Evolutionary conservation across 495 filamentous ascomycete genomes (phyloP).

Genomic region (Sporormia fimetaria): DNA sequence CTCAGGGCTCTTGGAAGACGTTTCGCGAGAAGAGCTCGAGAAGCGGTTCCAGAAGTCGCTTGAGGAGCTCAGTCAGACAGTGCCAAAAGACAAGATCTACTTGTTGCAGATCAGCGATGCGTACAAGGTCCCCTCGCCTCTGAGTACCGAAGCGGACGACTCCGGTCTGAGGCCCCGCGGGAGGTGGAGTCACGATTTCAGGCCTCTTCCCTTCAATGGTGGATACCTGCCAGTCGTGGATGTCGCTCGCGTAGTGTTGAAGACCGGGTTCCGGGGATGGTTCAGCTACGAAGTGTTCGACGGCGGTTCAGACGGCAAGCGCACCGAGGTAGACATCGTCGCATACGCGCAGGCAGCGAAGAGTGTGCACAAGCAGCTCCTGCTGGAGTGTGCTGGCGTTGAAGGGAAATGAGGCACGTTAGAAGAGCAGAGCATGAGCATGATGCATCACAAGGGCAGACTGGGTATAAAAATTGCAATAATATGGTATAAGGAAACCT

Average conservation of each 20-base stretch:
- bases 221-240: slow-evolving; percentile 62
- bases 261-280: slow-evolving; percentile 61
- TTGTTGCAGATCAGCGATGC: slow-evolving; percentile 70
- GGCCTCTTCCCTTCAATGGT: slow-evolving; percentile 59
- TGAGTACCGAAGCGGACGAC: slow-evolving; percentile 38
- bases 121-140: slow-evolving; percentile 47
- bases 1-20: slow-evolving; percentile 46
- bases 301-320: slow-evolving; percentile 46
- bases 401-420: background rate
- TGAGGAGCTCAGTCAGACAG: slow-evolving; percentile 39
- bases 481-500: too few species aligned
- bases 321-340: slow-evolving; percentile 47
- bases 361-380: slow-evolving; percentile 43
- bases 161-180: slow-evolving; percentile 46
- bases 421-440: background rate
- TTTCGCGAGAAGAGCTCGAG: slow-evolving; percentile 36
- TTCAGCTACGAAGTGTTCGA: slow-evolving; percentile 73
- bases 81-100: slow-evolving; percentile 63
- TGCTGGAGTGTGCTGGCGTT: slow-evolving; percentile 36
- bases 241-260: slow-evolving; percentile 53
- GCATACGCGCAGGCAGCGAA: slow-evolving; percentile 50
- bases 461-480: background rate
- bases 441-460: background rate
- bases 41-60: slow-evolving; percentile 43
- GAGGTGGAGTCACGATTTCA: slow-evolving; percentile 60